Conservation (phyloP, 2,329 filamentous ascomycete genomes). For the Hypoxylon rubiginosum region DNA sequence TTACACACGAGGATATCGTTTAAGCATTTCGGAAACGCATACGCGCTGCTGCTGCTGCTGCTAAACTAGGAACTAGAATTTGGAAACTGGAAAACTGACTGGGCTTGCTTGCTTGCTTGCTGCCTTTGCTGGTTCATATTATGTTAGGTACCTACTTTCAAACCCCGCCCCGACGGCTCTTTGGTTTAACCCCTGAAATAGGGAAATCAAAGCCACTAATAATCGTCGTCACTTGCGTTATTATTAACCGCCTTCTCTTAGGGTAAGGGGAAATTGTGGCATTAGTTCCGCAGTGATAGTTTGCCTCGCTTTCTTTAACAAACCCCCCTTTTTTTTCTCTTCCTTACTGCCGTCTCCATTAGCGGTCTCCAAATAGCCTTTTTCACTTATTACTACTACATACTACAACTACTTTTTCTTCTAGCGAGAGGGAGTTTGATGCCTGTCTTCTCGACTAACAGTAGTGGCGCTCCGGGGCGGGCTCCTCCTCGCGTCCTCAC, state of each 20-base stretch:
- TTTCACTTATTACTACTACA: constrained; percentile 1
- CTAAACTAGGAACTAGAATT: neutral
- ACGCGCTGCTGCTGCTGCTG: neutral
- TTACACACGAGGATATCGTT: constrained; percentile 32
- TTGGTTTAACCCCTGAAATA: constrained; percentile 28
- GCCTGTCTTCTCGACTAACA: constrained; percentile 31
- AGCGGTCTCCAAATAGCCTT: constrained; percentile 33
- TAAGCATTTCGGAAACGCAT: constrained; percentile 21
- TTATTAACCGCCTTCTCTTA: constrained; percentile 23
- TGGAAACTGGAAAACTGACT: neutral
- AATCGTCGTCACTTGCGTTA: constrained; percentile 20
- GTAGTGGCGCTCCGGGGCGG: constrained; percentile 31
- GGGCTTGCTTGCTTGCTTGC: neutral
- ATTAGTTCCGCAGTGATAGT: constrained; percentile 22
- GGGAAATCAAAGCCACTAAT: constrained; percentile 32
- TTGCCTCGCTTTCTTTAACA: constrained; percentile 31
- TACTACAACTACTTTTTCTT: neutral
- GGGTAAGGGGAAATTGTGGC: constrained; percentile 2
- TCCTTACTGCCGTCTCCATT: constrained; percentile 24
- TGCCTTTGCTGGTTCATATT: neutral
- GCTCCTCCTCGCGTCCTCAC: constrained; percentile 32
- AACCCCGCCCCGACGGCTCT: constrained; percentile 19
- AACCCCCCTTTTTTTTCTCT: constrained; percentile 32
- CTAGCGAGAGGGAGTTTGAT: constrained; percentile 27
- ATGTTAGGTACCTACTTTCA: neutral